Evolutionary conservation across 1,284 basidiomycete genomes (phyloP), one percentile per base, ranked within the genome.

Genomic region (Malassezia brasiliensis): DNA sequence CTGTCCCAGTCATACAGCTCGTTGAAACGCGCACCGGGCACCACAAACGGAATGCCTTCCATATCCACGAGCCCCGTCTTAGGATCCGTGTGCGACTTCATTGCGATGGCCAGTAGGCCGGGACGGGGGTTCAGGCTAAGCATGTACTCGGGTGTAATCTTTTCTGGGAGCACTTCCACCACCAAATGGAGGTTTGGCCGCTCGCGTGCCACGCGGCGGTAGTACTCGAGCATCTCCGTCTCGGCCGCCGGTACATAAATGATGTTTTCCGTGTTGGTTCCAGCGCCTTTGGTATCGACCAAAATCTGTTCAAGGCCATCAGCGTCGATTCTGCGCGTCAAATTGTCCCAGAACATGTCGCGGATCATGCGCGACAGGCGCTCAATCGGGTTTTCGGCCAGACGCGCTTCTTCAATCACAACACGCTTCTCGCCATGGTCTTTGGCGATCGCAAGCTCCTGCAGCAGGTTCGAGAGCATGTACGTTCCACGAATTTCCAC

Each of bases 391-490:
- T 96, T 96, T 78, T 98, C 93, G 0, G 88, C 89, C 50, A 98
- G 80, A 57, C 91, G 86, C 17, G 90, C 84, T 76, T 98, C 93
- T 68, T 96, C 91, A n/a, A 98, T 84, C 12, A 98, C 88, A 72
- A 98, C 94, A 34, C 89, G 87, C 77, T 93, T 93, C 52, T 90
- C 81, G 52, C 88, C 87, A 75, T 90, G 89, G 72, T 96, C 91
- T 12, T 88, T 83, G n/a, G 93, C 93, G 30, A 98, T 83, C 0
- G 93, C 94, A 39, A 98, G 84, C 76, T 98, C 93, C 79, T 98
- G 94, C 28, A 98, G 80, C n/a, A 98, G 83, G 76, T 96, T 98
- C 11, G 93, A 96, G 38, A 98, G 81, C 93, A 96, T 96, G 78
- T 98, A 74, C 7, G 69, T 73, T 40, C 72, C 72, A 9, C 90